Conservation (phyloP, 169 alveolate genomes). For the Plasmodium ovale region DNA sequence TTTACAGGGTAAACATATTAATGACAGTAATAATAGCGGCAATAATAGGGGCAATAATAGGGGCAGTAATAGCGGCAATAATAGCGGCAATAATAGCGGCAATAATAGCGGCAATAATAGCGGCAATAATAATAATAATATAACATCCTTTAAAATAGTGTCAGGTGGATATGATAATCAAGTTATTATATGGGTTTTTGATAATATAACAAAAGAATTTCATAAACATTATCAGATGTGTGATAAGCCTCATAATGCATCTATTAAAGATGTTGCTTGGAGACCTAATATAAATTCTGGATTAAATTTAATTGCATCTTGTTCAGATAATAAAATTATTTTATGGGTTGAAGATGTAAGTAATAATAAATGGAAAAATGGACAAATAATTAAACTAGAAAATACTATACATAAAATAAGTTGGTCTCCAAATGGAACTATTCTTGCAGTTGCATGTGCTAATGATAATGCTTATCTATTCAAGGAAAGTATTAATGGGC, state of each 20-base stretch:
- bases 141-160: conserved; percentile 84
- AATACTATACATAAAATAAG: conserved; percentile 56
- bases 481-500: conserved; percentile 79
- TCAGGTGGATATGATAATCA: conserved; percentile 90
- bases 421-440: conserved; percentile 84
- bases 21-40: conserved; percentile 27
- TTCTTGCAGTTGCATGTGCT: conserved; percentile 79
- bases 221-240: conserved; percentile 74
- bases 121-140: conserved; percentile 13
- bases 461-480: conserved; percentile 78
- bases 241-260: conserved; percentile 83
- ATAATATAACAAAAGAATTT: conserved; percentile 81
- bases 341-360: conserved; percentile 80
- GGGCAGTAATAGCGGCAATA: background rate
- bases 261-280: conserved; percentile 93
- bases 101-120: background rate
- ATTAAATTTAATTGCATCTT: conserved; percentile 85
- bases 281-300: conserved; percentile 83
- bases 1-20: conserved; percentile 54
- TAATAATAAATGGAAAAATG: conserved; percentile 60
- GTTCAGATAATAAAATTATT: conserved; percentile 82
- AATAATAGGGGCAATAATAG: no score
- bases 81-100: conserved; percentile 29
- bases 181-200: conserved; percentile 88
- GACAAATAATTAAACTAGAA: conserved; percentile 39